Base-by-base conservation (phyloP, 331 rosid genomes). In the Spiraea crenata region DNA sequence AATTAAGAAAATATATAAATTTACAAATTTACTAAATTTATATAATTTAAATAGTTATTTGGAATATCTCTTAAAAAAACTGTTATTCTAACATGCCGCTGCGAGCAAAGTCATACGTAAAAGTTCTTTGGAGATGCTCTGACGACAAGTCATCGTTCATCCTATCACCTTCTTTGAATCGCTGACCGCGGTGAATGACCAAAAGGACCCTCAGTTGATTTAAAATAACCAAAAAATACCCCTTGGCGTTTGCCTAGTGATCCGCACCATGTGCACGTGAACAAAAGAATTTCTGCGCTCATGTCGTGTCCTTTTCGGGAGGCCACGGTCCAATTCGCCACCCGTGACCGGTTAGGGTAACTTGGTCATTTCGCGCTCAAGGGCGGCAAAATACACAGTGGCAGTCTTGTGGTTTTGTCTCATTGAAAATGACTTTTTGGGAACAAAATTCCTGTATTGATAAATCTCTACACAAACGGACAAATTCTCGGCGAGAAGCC, bases 221-320 rank as follows among this genome's bases (percentile, higher is more conserved):
- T 0, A 1, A 0, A 81, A 77, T 76, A 59, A 2, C 47, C 40
- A 76, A 10, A 66, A 17, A 66, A 41, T 9, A 10, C 59, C 77
- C 82, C 64, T 49, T 0, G 9, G 8, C 6, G 5, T 20, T 69
- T 42, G 11, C 75, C 47, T 16, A 40, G 57, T 38, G 11, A 75
- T 73, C 69, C 49, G 57, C 39, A 55, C 60, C 37, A 37, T 60
- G 48, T 73, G 59, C 85, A 76, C 86, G 91, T 83, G 86, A 85
- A 80, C 25, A 58, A 50, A 14, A 71, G 77, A 82, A 83, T 73
- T 77, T 66, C 74, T 82, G 87, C 65, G 55, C 54, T 72, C 65
- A 79, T 79, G 81, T 76, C 73, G 87, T 77, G 83, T 80, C 82
- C 61, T 72, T 85, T 74, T 83, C 86, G 85, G 82, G 82, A 67